A percentile compares a stretch with the other conserved stretches of the same genome.
Evolutionary conservation across 2,329 filamentous ascomycete genomes (phyloP).

Genomic region (Fusarium succisae): DNA sequence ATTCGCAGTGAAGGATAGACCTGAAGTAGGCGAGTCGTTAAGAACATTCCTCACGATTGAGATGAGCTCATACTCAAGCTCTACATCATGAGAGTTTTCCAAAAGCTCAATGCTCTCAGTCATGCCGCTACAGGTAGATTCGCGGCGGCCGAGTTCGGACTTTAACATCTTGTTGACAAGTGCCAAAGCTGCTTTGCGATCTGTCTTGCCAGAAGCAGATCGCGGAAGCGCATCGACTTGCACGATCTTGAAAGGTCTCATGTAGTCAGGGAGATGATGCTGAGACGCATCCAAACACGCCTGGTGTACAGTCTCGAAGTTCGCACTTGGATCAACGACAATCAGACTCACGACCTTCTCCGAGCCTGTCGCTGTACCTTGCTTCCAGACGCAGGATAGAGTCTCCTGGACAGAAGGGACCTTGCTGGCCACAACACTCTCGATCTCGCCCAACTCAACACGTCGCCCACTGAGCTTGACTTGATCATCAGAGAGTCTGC

Average conservation of each 20-base stretch:
- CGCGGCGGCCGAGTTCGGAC: accelerated
- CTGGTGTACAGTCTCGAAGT: not conserved
- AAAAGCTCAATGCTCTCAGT: not conserved
- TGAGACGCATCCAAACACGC: not conserved
- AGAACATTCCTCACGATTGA: not conserved
- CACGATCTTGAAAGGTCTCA: slow-evolving; percentile 14
- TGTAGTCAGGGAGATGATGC: slow-evolving; percentile 10
- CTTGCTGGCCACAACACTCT: slow-evolving; percentile 8
- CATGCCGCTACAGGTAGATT: accelerated
- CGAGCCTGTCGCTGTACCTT: not conserved
- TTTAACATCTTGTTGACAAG: not conserved
- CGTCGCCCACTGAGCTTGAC: slow-evolving; percentile 26
- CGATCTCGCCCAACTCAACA: slow-evolving; percentile 22
- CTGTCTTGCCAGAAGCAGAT: slow-evolving; percentile 10
- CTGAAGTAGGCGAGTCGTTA: not conserved
- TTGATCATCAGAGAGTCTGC: slow-evolving; percentile 20
- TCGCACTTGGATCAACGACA: not conserved
- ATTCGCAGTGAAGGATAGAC: not conserved
- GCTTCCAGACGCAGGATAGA: slow-evolving; percentile 12
- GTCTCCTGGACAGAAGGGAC: not conserved
- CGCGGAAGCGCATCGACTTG: not conserved
- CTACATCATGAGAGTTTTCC: not conserved
- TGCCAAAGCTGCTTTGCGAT: not conserved
- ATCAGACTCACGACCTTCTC: slow-evolving; percentile 17
- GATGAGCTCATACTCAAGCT: not conserved